These are phyloP conservation scores for Thymus quinquecostatus DNA, from an alignment of 257 asterid genomes.

Conservation along the genomic window DNA sequence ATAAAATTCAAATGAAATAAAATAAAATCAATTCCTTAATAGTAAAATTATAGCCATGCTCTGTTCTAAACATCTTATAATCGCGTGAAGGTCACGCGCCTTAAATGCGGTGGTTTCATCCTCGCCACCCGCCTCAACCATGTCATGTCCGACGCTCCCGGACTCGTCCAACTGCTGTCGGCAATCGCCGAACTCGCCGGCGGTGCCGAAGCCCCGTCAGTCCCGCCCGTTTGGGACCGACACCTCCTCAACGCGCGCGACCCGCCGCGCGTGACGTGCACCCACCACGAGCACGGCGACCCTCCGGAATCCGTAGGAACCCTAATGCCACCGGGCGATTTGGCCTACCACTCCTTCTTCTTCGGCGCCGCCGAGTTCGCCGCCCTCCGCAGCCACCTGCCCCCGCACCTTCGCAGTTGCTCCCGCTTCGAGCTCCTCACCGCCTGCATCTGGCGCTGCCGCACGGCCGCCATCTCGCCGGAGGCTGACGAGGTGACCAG, in stretches of 20 bases:
- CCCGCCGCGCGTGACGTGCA: slow-evolving; percentile 38
- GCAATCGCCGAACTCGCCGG: slow-evolving; percentile 66
- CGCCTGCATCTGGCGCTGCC: slow-evolving; percentile 63
- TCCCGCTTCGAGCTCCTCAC: slow-evolving; percentile 54
- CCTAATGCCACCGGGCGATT: slow-evolving; percentile 45
- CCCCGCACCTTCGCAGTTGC: slow-evolving; percentile 41
- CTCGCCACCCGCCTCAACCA: slow-evolving; percentile 66
- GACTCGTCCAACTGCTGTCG: slow-evolving; percentile 59
- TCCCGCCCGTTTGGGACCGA: slow-evolving; percentile 60
- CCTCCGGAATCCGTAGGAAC: slow-evolving; percentile 46
- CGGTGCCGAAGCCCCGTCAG: slow-evolving; percentile 52
- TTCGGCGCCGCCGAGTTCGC: slow-evolving; percentile 56
- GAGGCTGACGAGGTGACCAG: slow-evolving; percentile 47
- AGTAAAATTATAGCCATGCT: too few relatives aligned
- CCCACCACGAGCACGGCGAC: not conserved
- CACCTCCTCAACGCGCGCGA: slow-evolving; percentile 53
- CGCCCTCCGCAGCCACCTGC: slow-evolving; percentile 50
- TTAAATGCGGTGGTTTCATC: slow-evolving; percentile 47
- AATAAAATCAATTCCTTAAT: too few relatives aligned
- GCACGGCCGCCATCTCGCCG: slow-evolving; percentile 50
- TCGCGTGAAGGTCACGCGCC: slow-evolving; percentile 24
- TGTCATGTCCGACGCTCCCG: slow-evolving; percentile 62
- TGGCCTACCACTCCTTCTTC: slow-evolving; percentile 62
- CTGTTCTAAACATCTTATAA: too few relatives aligned
- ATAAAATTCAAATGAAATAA: too few relatives aligned